A percentile compares a stretch with the other conserved stretches of the same genome.
phyloP scores from a whole-genome alignment of 1,139 yeast genomes.

The Saccharomyces hybrid region DNA sequence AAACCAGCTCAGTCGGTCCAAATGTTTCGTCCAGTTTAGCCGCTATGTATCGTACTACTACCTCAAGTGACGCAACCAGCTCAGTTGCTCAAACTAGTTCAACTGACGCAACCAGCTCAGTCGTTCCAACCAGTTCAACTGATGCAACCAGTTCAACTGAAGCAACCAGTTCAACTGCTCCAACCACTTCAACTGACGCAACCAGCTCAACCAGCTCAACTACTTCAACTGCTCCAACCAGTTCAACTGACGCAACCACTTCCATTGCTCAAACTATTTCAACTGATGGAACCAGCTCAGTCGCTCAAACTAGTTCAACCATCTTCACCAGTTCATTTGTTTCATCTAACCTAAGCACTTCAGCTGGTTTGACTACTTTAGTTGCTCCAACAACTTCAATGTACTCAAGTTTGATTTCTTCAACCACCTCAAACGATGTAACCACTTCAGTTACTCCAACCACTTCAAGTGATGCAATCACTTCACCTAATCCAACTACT shows the following conservation, averaged over 20 bases:
- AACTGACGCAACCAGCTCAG: neutral
- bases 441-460: neutral
- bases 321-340: neutral
- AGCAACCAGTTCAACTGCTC: neutral
- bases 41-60: neutral
- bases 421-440: neutral
- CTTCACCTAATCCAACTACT: too few relatives aligned
- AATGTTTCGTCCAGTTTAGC: neutral
- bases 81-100: neutral
- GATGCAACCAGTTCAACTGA: neutral
- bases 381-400: neutral
- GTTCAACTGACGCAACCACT: too few relatives aligned
- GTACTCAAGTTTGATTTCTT: too few relatives aligned
- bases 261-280: neutral
- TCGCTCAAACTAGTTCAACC: neutral
- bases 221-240: neutral
- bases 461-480: too few relatives aligned
- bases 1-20: too few relatives aligned
- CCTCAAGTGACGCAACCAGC: neutral
- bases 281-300: neutral
- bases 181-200: neutral
- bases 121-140: neutral
- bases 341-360: neutral
- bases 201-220: neutral
- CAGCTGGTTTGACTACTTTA: neutral